phyloP scores from a whole-genome alignment of 2,329 filamentous ascomycete genomes.

The Botrytis squamosa region DNA sequence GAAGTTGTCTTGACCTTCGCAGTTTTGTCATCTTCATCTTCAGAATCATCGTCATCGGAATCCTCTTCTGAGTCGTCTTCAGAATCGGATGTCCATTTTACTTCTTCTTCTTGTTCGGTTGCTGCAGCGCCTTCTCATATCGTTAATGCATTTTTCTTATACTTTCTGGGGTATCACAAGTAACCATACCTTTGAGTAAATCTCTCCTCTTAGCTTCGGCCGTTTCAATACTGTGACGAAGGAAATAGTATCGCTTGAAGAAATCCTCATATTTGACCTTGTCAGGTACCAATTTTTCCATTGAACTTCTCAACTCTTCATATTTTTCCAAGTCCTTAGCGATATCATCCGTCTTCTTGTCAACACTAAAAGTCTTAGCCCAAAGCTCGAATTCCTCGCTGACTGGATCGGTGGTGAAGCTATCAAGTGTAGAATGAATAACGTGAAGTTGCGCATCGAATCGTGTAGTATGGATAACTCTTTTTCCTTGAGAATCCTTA shows the following conservation, averaged over 20 bases:
- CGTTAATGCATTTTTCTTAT: not conserved
- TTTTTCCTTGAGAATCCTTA: constrained; percentile 83
- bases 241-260: constrained; percentile 94
- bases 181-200: constrained; percentile 75
- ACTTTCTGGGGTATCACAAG: not conserved
- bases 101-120: constrained; percentile 62
- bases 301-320: constrained; percentile 77
- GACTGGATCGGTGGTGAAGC: constrained; percentile 78
- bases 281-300: constrained; percentile 96
- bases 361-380: constrained; percentile 72
- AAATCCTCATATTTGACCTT: constrained; percentile 85
- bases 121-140: constrained; percentile 51
- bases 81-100: constrained; percentile 64
- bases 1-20: constrained; percentile 29
- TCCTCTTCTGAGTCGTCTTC: constrained; percentile 57
- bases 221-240: constrained; percentile 87
- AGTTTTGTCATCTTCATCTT: not conserved
- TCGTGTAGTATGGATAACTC: constrained; percentile 90
- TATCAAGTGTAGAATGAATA: constrained; percentile 81
- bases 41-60: not conserved
- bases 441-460: constrained; percentile 96
- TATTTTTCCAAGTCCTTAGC: constrained; percentile 80
- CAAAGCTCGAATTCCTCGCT: constrained; percentile 74
- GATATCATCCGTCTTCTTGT: constrained; percentile 81
- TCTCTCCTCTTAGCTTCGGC: constrained; percentile 87